Evolutionary conservation across 208 protist species (phyloP).

Genomic region (Leishmania arabica): DNA sequence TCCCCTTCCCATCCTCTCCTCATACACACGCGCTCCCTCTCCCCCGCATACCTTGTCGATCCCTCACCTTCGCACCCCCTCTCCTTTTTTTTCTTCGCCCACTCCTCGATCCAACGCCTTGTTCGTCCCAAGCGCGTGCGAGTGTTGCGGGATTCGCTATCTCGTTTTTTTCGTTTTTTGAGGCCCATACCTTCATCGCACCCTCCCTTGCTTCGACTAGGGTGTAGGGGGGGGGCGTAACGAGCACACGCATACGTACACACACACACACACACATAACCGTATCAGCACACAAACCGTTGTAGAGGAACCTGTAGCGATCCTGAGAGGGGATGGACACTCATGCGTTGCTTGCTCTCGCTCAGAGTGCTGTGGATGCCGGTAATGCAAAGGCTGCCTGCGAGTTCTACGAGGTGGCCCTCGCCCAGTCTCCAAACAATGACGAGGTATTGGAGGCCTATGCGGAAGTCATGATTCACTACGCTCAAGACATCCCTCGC

Average conservation of each 20-base stretch:
- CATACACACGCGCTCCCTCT: neutral
- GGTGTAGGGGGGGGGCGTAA: neutral
- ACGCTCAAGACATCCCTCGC: constrained; percentile 60
- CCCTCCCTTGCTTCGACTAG: neutral
- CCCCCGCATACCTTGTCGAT: neutral
- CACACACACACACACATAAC: neutral
- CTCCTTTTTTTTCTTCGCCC: neutral
- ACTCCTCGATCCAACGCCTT: neutral
- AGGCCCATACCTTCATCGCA: neutral
- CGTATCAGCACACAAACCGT: neutral
- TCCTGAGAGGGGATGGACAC: constrained; percentile 59
- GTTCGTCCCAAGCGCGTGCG: neutral
- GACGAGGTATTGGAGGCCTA: constrained; percentile 92
- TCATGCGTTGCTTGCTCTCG: constrained; percentile 68
- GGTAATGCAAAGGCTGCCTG: constrained; percentile 84
- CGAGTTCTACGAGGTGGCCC: constrained; percentile 87
- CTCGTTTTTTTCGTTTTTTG: neutral
- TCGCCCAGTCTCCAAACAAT: constrained; percentile 75
- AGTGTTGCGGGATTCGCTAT: neutral
- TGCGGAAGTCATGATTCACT: constrained; percentile 91
- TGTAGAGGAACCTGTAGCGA: neutral
- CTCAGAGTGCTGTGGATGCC: constrained; percentile 84
- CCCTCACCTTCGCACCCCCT: neutral
- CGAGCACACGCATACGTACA: neutral
- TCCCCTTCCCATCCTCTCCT: no score